Evolutionary conservation across 208 protist genomes (phyloP), one percentile per base, ranked within the genome.

Genomic region (Acanthamoeba lenticulata): DNA sequence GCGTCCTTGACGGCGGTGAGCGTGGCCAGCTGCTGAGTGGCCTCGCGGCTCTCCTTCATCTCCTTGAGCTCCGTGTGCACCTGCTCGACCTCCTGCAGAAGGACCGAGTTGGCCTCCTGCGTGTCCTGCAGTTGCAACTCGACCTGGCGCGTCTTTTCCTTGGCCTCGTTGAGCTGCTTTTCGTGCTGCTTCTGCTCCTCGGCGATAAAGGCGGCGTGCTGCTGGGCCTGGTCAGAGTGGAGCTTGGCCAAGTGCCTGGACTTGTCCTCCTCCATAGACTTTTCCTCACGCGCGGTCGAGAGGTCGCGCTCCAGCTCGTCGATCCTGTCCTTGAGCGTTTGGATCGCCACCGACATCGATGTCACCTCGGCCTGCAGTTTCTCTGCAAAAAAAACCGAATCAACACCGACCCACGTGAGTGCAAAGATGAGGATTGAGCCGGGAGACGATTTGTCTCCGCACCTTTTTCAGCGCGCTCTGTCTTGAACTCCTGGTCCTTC

Each of bases 141-240:
- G 24, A 83, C 74, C 24, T 15, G 74, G 3, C 74, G 36, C 74
- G 49, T 9, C 4, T 29, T 45, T 21, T 83, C 40, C 17, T 40
- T 34, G 38, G 45, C 74, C 40, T 83, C 74, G 74, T 32, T 83
- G 38, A 83, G 42, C 40, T 52, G 27, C 38, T n/a, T 6, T n/a
- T 83, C 74, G 42, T 83, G 74, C 36, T 55, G 74, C 74, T 34
- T 83, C 74, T 83, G 74, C 42, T 83, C 74, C 29, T 83, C 74
- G 15, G 74, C 74, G 9, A 83, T 29, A 15, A 52, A 3, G 29
- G 74, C 74, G 15, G 74, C 74, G 42, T 83, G 74, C 42, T 83
- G 74, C 38, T 83, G 74, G 21, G 42, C 74, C 74, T 83, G 74
- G 3, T 83, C 74, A 40, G 74, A 34, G 74, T 83, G 74, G 24